These are phyloP conservation scores for Fusarium setosum DNA, from an alignment of 2,329 filamentous ascomycete genomes.

Conservation along the genomic window DNA sequence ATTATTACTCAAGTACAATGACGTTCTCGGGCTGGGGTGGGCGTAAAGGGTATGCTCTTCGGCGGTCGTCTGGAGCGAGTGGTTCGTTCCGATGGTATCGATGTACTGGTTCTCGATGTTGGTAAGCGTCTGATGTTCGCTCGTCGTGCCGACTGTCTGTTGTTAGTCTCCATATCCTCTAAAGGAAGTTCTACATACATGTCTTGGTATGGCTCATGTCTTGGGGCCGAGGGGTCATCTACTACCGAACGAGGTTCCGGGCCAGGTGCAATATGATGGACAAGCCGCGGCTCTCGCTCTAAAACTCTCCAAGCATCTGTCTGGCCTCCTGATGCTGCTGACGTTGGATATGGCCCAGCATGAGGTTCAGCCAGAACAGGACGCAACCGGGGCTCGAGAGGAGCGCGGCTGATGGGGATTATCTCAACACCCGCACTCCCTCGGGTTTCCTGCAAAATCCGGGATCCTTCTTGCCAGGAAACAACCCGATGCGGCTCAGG, in stretches of 20 bases:
- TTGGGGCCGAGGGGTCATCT: constrained; percentile 11
- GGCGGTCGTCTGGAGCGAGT: constrained; percentile 15
- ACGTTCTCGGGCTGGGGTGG: constrained; percentile 42
- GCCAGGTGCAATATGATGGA: constrained; percentile 14
- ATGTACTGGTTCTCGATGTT: constrained; percentile 27
- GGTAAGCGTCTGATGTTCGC: constrained; percentile 5
- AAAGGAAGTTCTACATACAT: constrained; percentile 35
- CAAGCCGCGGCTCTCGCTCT: constrained; percentile 14
- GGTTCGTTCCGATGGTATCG: constrained; percentile 29
- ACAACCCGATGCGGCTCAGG: constrained; percentile 32
- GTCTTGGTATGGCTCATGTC: constrained; percentile 36
- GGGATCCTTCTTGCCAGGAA: constrained; percentile 36
- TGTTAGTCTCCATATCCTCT: constrained; percentile 24
- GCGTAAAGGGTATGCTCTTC: constrained; percentile 32
- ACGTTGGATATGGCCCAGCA: constrained; percentile 5
- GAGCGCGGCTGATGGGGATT: constrained; percentile 27
- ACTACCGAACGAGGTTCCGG: constrained; percentile 26
- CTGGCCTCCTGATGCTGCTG: constrained; percentile 6
- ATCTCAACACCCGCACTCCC: constrained; percentile 32
- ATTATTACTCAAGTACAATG: constrained; percentile 47
- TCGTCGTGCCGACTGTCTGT: constrained; percentile 26
- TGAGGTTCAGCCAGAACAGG: constrained; percentile 21
- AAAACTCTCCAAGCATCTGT: constrained; percentile 8
- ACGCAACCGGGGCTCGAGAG: constrained; percentile 15
- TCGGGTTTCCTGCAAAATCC: constrained; percentile 29